Evolutionary conservation across 2,329 filamentous ascomycete species (phyloP).

Genomic region (Colletotrichum musae): DNA sequence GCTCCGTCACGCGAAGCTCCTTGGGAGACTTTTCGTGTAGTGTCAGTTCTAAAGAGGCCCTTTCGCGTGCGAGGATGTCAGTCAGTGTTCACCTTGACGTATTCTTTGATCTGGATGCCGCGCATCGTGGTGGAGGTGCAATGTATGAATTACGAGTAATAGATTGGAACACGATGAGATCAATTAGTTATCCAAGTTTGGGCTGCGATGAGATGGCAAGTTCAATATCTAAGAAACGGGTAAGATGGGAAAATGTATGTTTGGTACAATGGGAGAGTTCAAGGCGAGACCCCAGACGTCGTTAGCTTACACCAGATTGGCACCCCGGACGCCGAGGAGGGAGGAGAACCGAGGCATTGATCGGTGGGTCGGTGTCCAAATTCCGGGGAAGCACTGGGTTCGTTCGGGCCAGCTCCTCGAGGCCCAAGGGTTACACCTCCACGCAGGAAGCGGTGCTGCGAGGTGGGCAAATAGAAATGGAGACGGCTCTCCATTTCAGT

Average conservation of each 20-base stretch:
- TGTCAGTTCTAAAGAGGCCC: not conserved
- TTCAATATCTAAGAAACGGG: not conserved
- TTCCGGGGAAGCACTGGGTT: slow-evolving; percentile 24
- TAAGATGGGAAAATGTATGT: not conserved
- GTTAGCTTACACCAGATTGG: slow-evolving; percentile 31
- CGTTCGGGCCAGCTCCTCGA: not conserved
- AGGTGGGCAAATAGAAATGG: no score
- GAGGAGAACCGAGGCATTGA: slow-evolving; percentile 36
- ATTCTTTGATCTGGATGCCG: slow-evolving; percentile 81
- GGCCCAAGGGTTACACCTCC: no score
- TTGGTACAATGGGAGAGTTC: not conserved
- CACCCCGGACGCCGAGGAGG: slow-evolving; percentile 34
- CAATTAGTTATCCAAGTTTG: not conserved
- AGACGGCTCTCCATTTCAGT: no score
- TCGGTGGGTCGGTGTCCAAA: slow-evolving; percentile 28
- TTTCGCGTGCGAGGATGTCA: slow-evolving; percentile 24
- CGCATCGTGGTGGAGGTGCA: slow-evolving; percentile 69
- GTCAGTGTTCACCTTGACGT: slow-evolving; percentile 74
- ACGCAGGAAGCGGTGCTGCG: no score
- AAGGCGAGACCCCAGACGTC: slow-evolving; percentile 8
- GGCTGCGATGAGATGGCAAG: not conserved
- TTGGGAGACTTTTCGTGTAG: slow-evolving; percentile 73
- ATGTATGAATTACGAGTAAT: not conserved
- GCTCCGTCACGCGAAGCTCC: slow-evolving; percentile 81
- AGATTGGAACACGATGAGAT: not conserved